Conservation (phyloP, 176 grass and related monocot genomes). For the Lolium multiflorum region DNA sequence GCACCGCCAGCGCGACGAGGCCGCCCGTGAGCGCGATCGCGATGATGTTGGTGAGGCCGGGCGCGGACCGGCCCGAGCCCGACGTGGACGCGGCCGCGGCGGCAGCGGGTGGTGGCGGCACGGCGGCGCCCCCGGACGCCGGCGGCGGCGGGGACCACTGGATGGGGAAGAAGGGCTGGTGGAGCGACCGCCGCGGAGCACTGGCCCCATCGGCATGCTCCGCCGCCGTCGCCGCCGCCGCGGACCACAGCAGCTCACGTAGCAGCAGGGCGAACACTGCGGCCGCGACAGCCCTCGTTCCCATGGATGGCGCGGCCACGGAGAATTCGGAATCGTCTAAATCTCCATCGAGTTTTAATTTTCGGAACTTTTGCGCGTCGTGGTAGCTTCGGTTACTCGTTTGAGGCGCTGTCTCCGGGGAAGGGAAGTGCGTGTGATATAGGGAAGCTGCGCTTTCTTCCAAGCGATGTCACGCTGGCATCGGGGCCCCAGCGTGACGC, state of each 20-base stretch:
- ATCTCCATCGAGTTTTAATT: neutral
- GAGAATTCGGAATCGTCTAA: constrained; percentile 20
- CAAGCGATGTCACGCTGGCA: neutral
- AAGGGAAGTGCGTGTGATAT: neutral
- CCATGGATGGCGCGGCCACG: constrained; percentile 3
- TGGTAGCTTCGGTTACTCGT: constrained; percentile 15
- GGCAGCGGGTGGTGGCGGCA: neutral
- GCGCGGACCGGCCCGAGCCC: constrained; percentile 17
- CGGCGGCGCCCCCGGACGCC: neutral
- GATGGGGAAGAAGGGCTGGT: constrained; percentile 67
- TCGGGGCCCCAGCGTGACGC: fast-evolving
- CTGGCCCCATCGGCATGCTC: neutral
- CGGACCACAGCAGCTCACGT: neutral
- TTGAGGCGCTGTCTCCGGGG: neutral
- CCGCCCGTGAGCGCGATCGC: constrained; percentile 59
- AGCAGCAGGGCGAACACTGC: constrained; percentile 29
- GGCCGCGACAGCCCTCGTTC: neutral
- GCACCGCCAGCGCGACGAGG: constrained; percentile 48
- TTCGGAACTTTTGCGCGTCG: neutral
- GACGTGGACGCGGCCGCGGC: neutral
- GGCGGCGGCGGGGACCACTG: constrained; percentile 54
- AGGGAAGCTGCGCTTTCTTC: neutral
- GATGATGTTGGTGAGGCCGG: constrained; percentile 50
- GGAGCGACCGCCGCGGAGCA: constrained; percentile 49
- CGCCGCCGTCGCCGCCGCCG: neutral